A percentile compares a stretch with the other conserved stretches of the same genome.
phyloP scores from a whole-genome alignment of 78 protist genomes.

The Monosiga brevicollis region DNA sequence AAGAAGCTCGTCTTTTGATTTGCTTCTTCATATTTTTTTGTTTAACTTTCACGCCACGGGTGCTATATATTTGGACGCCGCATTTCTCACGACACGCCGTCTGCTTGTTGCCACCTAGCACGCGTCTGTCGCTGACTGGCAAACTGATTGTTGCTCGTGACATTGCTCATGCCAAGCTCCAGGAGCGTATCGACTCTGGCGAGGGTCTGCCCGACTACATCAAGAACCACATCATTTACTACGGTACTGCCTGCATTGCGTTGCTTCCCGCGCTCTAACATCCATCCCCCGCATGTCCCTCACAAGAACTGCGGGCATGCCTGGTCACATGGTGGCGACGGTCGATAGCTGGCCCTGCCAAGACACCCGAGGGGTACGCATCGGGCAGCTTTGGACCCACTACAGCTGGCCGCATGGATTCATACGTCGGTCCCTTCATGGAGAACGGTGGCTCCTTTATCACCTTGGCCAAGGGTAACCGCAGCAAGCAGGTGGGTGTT shows the following conservation, averaged over 20 bases:
- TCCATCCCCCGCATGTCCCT: too few relatives aligned
- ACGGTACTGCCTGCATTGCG: background rate
- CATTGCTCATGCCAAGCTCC: constrained; percentile 70
- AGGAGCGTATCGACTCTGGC: constrained; percentile 33
- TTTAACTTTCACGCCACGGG: background rate
- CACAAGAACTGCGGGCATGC: too few relatives aligned
- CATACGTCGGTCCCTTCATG: constrained; percentile 54
- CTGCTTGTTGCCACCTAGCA: background rate
- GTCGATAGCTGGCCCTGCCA: constrained; percentile 74
- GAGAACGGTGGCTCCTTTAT: constrained; percentile 28
- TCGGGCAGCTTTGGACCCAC: constrained; percentile 76
- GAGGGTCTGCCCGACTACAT: constrained; percentile 47
- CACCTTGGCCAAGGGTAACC: constrained; percentile 75
- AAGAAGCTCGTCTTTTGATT: background rate
- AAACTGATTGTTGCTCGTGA: constrained; percentile 78
- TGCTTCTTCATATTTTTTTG: background rate
- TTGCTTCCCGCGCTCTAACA: too few relatives aligned
- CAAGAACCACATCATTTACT: constrained; percentile 46
- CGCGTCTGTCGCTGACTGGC: constrained; percentile 61
- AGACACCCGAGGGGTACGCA: constrained; percentile 62
- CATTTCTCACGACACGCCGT: too few relatives aligned
- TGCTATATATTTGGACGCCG: too few relatives aligned
- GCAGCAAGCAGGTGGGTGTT: constrained; percentile 15
- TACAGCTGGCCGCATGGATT: constrained; percentile 79
- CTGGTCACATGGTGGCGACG: too few relatives aligned